Evolutionary conservation across 1,284 basidiomycete genomes (phyloP).

Genomic region (Moniliophthora roreri): DNA sequence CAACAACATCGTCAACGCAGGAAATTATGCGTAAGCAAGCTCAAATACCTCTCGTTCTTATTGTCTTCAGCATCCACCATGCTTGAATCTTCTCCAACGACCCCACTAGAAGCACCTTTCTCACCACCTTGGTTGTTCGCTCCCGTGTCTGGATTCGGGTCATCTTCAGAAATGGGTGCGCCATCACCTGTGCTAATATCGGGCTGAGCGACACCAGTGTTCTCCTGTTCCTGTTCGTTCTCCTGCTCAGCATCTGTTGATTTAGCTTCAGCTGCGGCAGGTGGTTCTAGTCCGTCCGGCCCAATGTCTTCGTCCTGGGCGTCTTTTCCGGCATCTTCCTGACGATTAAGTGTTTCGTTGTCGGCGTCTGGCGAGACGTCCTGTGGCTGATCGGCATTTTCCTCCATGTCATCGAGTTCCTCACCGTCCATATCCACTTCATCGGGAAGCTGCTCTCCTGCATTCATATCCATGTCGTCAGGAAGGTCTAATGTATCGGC

Average conservation of each 20-base stretch:
- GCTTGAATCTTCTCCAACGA: conserved; percentile 25
- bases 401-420: conserved; percentile 28
- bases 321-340: conserved; percentile 21
- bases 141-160: conserved; percentile 24
- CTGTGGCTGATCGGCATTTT: conserved; percentile 40
- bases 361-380: conserved; percentile 15
- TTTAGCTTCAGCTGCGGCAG: conserved; percentile 18
- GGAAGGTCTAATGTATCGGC: conserved; percentile 82
- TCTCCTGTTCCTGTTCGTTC: conserved; percentile 24
- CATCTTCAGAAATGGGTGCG: conserved; percentile 29
- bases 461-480: conserved; percentile 76
- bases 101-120: conserved; percentile 29
- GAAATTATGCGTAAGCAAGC: not conserved
- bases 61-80: conserved; percentile 12
- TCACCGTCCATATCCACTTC: conserved; percentile 6
- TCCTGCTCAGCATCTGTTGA: conserved; percentile 28
- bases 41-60: conserved; percentile 29
- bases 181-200: conserved; percentile 40
- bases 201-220: conserved; percentile 33
- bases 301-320: conserved; percentile 18
- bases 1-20: not conserved
- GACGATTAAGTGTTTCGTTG: conserved; percentile 1
- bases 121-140: conserved; percentile 32
- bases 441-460: conserved; percentile 36
- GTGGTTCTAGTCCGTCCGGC: conserved; percentile 14